Evolutionary conservation across 2,329 filamentous ascomycete genomes (phyloP).

Genomic region (Pseudogymnoascus sp.): DNA sequence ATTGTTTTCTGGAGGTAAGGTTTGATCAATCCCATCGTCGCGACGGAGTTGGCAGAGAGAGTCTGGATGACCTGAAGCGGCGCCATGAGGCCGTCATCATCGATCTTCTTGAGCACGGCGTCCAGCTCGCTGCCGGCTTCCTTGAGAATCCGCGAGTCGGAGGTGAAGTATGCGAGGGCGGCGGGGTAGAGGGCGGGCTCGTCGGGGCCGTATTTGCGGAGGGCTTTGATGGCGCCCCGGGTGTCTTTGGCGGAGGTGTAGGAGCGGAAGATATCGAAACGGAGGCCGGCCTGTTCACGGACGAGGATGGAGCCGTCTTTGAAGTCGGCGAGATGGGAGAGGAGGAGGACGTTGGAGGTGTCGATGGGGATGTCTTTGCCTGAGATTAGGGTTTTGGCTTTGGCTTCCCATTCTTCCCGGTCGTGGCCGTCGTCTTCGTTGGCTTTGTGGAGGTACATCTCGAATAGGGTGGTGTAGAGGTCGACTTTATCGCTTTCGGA

Average conservation of each 20-base stretch:
- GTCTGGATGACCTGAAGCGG: conserved; percentile 95
- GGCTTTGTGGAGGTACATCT: conserved; percentile 94
- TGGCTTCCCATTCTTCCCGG: conserved; percentile 76
- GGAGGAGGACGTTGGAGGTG: conserved; percentile 83
- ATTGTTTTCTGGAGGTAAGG: conserved; percentile 85
- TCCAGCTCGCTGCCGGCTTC: conserved; percentile 85
- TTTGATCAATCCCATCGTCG: conserved; percentile 97
- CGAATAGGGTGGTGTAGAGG: conserved; percentile 89
- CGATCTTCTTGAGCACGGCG: conserved; percentile 73
- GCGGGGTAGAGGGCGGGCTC: conserved; percentile 90
- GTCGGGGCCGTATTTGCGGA: conserved; percentile 83
- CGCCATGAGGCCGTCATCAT: conserved; percentile 85
- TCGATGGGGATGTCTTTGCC: conserved; percentile 77
- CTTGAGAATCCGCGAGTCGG: conserved; percentile 68
- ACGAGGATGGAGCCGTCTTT: conserved; percentile 84
- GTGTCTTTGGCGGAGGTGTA: conserved; percentile 92
- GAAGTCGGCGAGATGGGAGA: conserved; percentile 89
- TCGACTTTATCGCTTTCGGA: conserved; percentile 70
- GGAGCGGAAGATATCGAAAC: conserved; percentile 93
- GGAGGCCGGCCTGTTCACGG: conserved; percentile 83
- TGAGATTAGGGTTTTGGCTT: conserved; percentile 83
- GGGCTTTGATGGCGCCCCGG: conserved; percentile 75
- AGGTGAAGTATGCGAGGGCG: conserved; percentile 88
- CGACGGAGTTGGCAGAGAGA: conserved; percentile 68
- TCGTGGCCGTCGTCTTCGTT: conserved; percentile 63